Evolutionary conservation across 2,329 filamentous ascomycete species (phyloP), one percentile per base, ranked within the genome.

Genomic region (Nectriaceae sp.): DNA sequence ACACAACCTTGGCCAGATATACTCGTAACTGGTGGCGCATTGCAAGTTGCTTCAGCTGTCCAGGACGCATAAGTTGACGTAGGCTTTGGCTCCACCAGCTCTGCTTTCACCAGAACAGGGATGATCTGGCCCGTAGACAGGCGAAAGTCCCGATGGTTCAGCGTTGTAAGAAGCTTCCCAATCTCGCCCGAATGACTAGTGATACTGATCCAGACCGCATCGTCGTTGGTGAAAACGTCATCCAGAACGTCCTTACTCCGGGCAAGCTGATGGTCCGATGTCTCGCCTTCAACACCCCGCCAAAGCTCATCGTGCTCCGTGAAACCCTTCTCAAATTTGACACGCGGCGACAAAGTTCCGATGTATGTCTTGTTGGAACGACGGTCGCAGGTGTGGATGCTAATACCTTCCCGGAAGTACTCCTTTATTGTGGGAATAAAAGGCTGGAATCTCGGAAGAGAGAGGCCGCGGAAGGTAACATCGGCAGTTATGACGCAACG

Each of bases 61-160:
- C 70, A 76, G 4, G 67, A 63, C 4, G 55, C 53, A 19, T 67
- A 64, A 0, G 62, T 63, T 19, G 60, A n/a, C 0, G 65, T 48
- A 54, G 61, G 59, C 6, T 62, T 52, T n/a, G 61, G 53, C 4
- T 50, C 40, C 1, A 71, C 48, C 37, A 71, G 77, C 56, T 80
- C 74, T 1, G 79, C 83, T 66, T 79, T 82, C 26, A 89, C 79
- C 1, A 89, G 73, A 3, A 87, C 83, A 0, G 86, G 85, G 21
- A 89, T 85, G 6, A 86, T 78, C 48, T 83, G 79, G 8, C 87
- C 86, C 0, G 87, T 90, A n/a, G 72, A 73, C 11, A 89, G 70
- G 3, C 70, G 65, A 62, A 89, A 89, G 3, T 68, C 54, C n/a
- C 78, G 76, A 59, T 89, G 86, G 42, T 78, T 77, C 4, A 88